These are phyloP conservation scores for Lenwebbia sp. DNA, from an alignment of 345 rosid genomes.

Conservation along the genomic window DNA sequence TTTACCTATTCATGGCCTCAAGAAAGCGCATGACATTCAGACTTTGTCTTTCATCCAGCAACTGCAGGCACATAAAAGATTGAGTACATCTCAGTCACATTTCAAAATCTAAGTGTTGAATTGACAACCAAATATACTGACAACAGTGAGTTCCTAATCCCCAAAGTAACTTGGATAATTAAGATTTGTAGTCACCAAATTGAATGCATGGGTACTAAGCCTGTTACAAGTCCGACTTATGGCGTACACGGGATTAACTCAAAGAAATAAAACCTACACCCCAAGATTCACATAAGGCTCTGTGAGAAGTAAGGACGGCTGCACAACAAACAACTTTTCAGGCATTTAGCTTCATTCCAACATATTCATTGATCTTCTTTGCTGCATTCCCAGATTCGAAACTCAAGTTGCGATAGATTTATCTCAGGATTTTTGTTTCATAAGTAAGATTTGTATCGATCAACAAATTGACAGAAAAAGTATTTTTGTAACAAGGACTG, in stretches of 20 bases:
- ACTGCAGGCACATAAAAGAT: constrained; percentile 15
- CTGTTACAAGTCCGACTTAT: not conserved
- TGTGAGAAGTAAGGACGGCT: not conserved
- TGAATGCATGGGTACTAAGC: not conserved
- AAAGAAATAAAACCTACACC: not conserved
- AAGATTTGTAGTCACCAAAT: not conserved
- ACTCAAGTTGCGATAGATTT: not conserved
- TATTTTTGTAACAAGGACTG: not conserved
- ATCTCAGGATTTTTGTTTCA: not conserved
- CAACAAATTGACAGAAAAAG: not conserved
- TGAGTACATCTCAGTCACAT: not conserved
- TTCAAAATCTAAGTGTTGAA: not conserved
- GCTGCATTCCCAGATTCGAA: not conserved
- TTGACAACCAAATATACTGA: not conserved
- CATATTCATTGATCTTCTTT: not conserved
- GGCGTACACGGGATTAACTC: not conserved
- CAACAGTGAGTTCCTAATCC: not conserved
- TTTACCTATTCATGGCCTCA: constrained; percentile 46
- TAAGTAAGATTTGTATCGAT: not conserved
- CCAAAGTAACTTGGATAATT: not conserved
- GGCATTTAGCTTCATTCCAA: not conserved
- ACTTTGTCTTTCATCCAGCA: constrained; percentile 58
- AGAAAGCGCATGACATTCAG: constrained; percentile 51
- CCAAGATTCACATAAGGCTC: not conserved
- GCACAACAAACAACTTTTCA: not conserved